These are phyloP conservation scores for Alternaria hordeiaustralica DNA, from an alignment of 2,329 filamentous ascomycete genomes.

Conservation along the genomic window DNA sequence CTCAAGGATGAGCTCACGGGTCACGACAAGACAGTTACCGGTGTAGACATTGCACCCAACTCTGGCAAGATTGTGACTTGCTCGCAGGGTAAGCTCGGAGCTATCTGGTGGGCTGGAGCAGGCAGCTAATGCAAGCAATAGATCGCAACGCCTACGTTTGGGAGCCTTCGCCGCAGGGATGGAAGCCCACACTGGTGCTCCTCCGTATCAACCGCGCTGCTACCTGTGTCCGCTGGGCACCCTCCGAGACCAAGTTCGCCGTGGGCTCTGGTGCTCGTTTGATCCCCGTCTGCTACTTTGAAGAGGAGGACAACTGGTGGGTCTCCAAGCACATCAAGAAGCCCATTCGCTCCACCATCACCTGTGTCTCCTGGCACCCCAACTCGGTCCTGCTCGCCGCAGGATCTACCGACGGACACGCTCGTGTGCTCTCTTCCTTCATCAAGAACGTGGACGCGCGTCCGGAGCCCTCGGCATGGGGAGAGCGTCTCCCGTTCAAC, in stretches of 20 bases:
- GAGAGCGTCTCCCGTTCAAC: slow-evolving; percentile 95
- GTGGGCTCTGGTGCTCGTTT: slow-evolving; percentile 95
- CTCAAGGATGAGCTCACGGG: slow-evolving; percentile 92
- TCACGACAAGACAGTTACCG: slow-evolving; percentile 95
- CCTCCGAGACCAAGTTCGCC: slow-evolving; percentile 95
- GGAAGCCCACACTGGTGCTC: slow-evolving; percentile 96
- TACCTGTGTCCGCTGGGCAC: slow-evolving; percentile 96
- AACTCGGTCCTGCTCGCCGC: slow-evolving; percentile 95
- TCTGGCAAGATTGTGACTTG: slow-evolving; percentile 96
- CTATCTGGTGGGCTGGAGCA: neutral
- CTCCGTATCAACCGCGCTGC: slow-evolving; percentile 96
- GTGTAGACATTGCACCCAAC: slow-evolving; percentile 91
- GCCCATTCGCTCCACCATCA: slow-evolving; percentile 96
- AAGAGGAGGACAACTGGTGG: slow-evolving; percentile 99
- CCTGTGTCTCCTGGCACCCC: slow-evolving; percentile 93
- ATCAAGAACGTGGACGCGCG: slow-evolving; percentile 92
- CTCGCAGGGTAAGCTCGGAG: slow-evolving; percentile 74
- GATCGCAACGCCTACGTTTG: slow-evolving; percentile 98
- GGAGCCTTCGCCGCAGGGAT: slow-evolving; percentile 90
- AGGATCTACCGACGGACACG: slow-evolving; percentile 96
- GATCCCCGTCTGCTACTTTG: slow-evolving; percentile 97
- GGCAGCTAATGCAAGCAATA: slow-evolving; percentile 47
- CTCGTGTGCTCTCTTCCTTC: slow-evolving; percentile 91
- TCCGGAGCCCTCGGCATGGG: slow-evolving; percentile 89
- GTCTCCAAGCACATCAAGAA: slow-evolving; percentile 99